A percentile compares a stretch with the other conserved stretches of the same genome.
Evolutionary conservation across 805 yeast genomes (phyloP).

Genomic region (Saccharomycopsis javanensis): DNA sequence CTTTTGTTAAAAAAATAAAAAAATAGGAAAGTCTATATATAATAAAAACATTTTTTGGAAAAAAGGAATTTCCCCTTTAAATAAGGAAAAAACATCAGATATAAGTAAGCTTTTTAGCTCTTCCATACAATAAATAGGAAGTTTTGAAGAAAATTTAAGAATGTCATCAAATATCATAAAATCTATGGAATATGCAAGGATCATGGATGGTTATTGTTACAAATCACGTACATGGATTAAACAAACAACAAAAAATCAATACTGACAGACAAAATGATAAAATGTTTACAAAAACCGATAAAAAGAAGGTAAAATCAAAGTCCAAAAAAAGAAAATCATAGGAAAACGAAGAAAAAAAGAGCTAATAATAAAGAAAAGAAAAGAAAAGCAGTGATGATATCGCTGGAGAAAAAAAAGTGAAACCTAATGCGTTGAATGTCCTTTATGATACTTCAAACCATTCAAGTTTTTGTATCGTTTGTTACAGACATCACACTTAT

Average conservation of each 20-base stretch:
- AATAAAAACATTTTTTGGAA: background rate
- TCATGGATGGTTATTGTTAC: background rate
- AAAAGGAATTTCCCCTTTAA: no score
- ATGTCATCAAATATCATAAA: background rate
- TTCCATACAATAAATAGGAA: background rate
- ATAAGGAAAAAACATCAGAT: no score
- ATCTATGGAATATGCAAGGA: background rate
- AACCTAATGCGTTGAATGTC: slow-evolving; percentile 94
- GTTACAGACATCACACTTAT: slow-evolving; percentile 97
- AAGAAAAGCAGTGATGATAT: background rate
- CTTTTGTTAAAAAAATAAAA: no score
- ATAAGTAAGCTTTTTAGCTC: background rate
- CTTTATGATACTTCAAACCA: slow-evolving; percentile 94
- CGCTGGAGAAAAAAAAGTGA: background rate
- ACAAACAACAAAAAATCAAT: background rate
- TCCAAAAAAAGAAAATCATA: background rate
- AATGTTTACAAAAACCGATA: background rate
- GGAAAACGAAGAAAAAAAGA: background rate
- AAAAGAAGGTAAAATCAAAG: background rate
- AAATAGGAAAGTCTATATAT: background rate
- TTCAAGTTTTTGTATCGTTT: slow-evolving; percentile 92
- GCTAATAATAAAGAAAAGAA: background rate
- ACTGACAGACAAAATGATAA: background rate
- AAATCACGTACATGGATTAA: background rate
- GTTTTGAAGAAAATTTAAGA: background rate